Base-by-base conservation (phyloP, 164 flowering plant species). In the Vitis amurensis region DNA sequence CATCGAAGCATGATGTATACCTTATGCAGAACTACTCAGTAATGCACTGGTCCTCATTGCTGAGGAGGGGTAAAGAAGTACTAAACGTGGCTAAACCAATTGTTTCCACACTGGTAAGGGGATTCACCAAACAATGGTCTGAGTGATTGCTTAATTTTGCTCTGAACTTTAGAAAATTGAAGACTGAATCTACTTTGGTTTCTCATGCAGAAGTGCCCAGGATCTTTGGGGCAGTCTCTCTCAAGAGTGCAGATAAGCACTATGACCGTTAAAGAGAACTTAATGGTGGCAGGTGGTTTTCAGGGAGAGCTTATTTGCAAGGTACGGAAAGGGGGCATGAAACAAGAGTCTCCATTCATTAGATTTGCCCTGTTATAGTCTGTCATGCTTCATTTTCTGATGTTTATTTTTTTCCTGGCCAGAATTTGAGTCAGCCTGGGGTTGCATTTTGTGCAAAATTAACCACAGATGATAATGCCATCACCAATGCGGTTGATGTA, bases 241-340 rank as follows among this genome's bases (percentile, higher is more conserved):
- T 84, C 93, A 11, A 78, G 97, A 74, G 92, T 94, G 12, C 97
- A 91, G 68, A 85, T 91, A 67, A 91, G 97, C 78, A 91, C 97
- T 7, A 91, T 94, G 97, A 76, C 87, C 66, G 86, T 91, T 51
- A 89, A 88, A 70, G 91, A 92, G 23, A 82, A 91, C 71, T 71
- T 94, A 58, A 52, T 91, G 83, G 97, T 84, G 4, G 95, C 94
- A 17, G 99, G 99, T 68, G 99, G 99, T 47, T 92, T 92, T 71
- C 93, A 83, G n/a, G 99, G 99, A 68, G 99, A 94, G 79, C 95
- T 94, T 16, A 84, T 94, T 52, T 91, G 94, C 80, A 94, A 94
- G 99, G 99, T 94, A 85, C 13, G 30, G 5, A 2, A 44, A 23
- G n/a, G 10, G 59, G 47, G 23, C 29, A 29, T 37, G 19, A 51